Base-by-base conservation (phyloP, 2,329 filamentous ascomycete genomes). In the Karstenula rhodostoma region DNA sequence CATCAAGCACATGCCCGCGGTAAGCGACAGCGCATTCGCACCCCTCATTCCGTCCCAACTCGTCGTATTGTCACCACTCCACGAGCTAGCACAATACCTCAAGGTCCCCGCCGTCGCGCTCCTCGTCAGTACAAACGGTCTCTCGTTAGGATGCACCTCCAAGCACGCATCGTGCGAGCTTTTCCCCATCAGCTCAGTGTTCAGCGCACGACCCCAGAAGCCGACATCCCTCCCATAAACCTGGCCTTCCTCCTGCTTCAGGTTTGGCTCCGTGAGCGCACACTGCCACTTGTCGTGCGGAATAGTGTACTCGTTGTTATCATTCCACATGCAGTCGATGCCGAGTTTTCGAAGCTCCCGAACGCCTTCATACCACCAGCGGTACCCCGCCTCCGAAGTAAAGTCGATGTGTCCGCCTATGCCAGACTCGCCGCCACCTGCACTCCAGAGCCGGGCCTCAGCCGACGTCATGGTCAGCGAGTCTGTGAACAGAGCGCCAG, bases 311-410 rank as follows among this genome's bases (percentile, higher is more conserved):
- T 92, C 90, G 66, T 92, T 92, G 76, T 92, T 92, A 72, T 92
- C 90, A 65, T 92, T 92, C 90, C 90, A 92, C 78, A 92, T 91
- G 50, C 84, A 89, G 65, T 91, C 89, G 58, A 92, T 89, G 0
- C 89, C 89, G 9, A 86, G 78, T 27, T 85, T 78, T 57, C 86
- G 86, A 1, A 92, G 80, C 52, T 82, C 83, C 60, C 85, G 83
- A 9, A 90, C 86, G 1, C 90, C 89, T 0, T 90, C 80, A 61
- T 86, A 89, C 90, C 90, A 92, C 87, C 89, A 92, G 17, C 87
- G 79, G 69, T 87, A 92, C 0, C 87, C 89, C 0, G 84, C 83
- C 23, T 85, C 80, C 0, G 88, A 90, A 0, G 89, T 90, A 66
- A 92, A 92, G 73, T 92, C 90, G 48, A 92, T 86, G 63, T 92